Base-by-base conservation (phyloP, 805 yeast genomes). In the Phaffomyces antillensis region DNA sequence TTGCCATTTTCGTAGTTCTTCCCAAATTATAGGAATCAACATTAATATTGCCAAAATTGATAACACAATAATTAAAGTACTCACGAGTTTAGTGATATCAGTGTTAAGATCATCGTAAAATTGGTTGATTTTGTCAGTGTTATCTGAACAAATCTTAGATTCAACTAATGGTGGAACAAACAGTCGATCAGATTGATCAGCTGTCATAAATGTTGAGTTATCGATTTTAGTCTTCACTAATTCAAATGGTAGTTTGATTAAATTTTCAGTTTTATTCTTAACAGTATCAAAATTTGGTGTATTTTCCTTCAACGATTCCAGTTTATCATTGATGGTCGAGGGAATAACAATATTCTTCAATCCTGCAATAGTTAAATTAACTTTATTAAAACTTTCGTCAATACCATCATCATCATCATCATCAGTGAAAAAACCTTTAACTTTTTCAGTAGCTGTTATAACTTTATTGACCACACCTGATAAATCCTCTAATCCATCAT, bases 271-370 rank as follows among this genome's bases (percentile, higher is more conserved):
- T 18, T 73, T 71, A 47, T 79, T 76, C 55, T 79, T 74, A 4
- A 87, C 81, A 8, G 73, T 71, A 3, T 74, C 76, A 59, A 87
- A 87, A 48, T 77, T 75, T 0, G 95, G 95, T 0, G 84, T 64
- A 3, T 76, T 67, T 0, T 65, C 62, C 18, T 75, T 65, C 36
- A 89, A 61, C 0, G 56, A 50, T 4, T 75, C 74, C 16, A 93
- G 67, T 26, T 79, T 76, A 2, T 61, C 59, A 51, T 86, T 76
- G 36, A 90, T 79, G 0, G 79, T 64, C 0, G 77, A 55, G 1
- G 96, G 87, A 12, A 93, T 84, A 15, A 75, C 58, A 45, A 91
- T 61, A 47, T 81, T 65, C 50, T 73, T 64, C 52, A 91, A 63
- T 0, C 77, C 64, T 10, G 63, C 57, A 5, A 87, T 70, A 0